Evolutionary conservation across 176 grass and related monocot genomes (phyloP), one percentile per base, ranked within the genome.

Genomic region (Cenchrus americanus): DNA sequence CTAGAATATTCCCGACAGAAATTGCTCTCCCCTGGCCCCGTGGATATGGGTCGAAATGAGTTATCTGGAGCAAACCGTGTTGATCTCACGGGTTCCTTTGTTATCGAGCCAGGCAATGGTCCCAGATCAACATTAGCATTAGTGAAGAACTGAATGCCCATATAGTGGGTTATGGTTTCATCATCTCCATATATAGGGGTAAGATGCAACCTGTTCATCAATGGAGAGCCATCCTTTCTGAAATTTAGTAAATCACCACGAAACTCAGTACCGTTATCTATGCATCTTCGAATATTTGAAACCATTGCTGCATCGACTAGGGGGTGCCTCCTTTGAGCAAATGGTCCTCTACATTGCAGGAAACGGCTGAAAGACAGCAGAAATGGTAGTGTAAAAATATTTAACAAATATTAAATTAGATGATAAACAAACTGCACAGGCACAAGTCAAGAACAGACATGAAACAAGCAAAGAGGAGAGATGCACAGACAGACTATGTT

Each of bases 181-280:
- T 97, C 94, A 88, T 97, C 94, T 49, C 94, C 94, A 75, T 94
- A 97, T 64, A 94, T 97, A 61, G 91, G 94, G 40, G 63, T 97
- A 71, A 97, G 74, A 79, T 97, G 94, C 42, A 97, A 81, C 44
- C n/a, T 88, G 68, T 97, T 94, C 91, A 97, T 97, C 72, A 97
- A 44, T 46, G 94, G 94, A 78, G 89, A 88, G 12, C 94, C 94
- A 86, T 97, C 91, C 80, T 97, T 97, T 58, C 85, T 93, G 77
- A 97, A 97, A 80, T 97, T 97, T 68, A 97, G 82, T 34, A 97
- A 74, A 90, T 97, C 94, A 32, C 94, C 94, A 13, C 47, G 87
- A 87, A 97, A 97, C 40, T 97, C 91, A 22, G 76, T 85, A 27
- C 91, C 94, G 1, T 88, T 88, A 73, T 97, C 94, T 74, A 92